Base-by-base conservation (phyloP, 345 rosid species). In the Murraya paniculata region DNA sequence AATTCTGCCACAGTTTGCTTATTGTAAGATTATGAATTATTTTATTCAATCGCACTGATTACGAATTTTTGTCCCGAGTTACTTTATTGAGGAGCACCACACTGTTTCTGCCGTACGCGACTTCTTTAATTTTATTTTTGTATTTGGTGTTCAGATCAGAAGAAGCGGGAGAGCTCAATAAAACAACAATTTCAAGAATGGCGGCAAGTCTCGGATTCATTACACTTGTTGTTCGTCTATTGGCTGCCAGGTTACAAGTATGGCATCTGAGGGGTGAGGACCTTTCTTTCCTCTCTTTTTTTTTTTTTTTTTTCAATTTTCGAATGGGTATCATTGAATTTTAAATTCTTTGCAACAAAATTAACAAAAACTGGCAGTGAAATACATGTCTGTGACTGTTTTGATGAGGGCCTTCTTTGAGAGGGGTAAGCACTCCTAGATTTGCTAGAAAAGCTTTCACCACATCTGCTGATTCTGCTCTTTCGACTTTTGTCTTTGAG, bases 121-220 rank as follows among this genome's bases (percentile, higher is more conserved):
- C 27, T 11, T 27, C 39, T 69, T 41, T 41, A 41, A 41, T 39
- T 39, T 8, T 33, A 0, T 66, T 16, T 55, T 53, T 81, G n/a
- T 38, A 71, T 1, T 25, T 25, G 48, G 22, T 84, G 38, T 57
- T 58, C 35, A 94, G 98, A 82, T 97, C 91, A 80, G 90, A 88
- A 72, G 95, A 93, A 84, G 93, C 91, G 97, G 97, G 91, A 11
- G 55, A 85, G 11, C 90, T 91, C 33, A 94, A 94, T 78, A 83
- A 76, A 77, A 80, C 90, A 2, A 94, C 95, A 38, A 88, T 89
- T 84, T 78, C 90, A 8, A 88, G 78, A 74, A 91, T 94, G 97
- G 87, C 87, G 30, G 87, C 88, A 30, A 69, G 81, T 61, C 85
- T 91, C 30, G 75, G 94, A 75, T 69, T 88, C 7, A 33, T 94